Evolutionary conservation across 2,329 filamentous ascomycete genomes (phyloP).

Genomic region (Monosporascus cannonballus): DNA sequence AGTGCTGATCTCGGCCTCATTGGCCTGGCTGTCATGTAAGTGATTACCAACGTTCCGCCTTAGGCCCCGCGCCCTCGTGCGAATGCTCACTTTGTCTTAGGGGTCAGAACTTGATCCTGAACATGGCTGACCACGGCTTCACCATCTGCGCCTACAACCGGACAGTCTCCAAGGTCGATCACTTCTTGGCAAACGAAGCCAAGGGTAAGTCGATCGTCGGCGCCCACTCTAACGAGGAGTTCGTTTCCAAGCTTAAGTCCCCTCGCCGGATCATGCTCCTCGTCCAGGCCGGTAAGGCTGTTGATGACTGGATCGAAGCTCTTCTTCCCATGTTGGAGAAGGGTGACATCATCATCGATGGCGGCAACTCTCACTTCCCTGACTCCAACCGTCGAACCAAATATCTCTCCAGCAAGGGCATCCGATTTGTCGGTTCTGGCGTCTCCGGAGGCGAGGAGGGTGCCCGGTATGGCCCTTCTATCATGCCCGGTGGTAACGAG

Average conservation of each 20-base stretch:
- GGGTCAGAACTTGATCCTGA: slow-evolving; percentile 83
- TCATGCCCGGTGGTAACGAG: slow-evolving; percentile 99
- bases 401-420: slow-evolving; percentile 80
- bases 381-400: slow-evolving; percentile 96
- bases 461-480: slow-evolving; percentile 91
- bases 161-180: slow-evolving; percentile 96
- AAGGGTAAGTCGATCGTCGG: slow-evolving; percentile 95
- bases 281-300: slow-evolving; percentile 95
- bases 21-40: slow-evolving; percentile 83
- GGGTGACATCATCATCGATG: slow-evolving; percentile 98
- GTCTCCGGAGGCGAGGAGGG: slow-evolving; percentile 99
- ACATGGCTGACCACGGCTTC: slow-evolving; percentile 87
- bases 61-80: slow-evolving; percentile 3
- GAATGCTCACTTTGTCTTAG: slow-evolving; percentile 26
- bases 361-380: slow-evolving; percentile 98
- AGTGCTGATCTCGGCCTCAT: slow-evolving; percentile 89
- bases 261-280: slow-evolving; percentile 97
- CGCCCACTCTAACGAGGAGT: slow-evolving; percentile 90
- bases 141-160: slow-evolving; percentile 98
- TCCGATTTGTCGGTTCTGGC: slow-evolving; percentile 93
- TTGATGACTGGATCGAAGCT: slow-evolving; percentile 98
- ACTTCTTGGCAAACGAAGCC: slow-evolving; percentile 84
- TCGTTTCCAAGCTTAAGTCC: slow-evolving; percentile 92
- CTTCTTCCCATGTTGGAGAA: slow-evolving; percentile 76
- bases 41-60: slow-evolving; percentile 15